Base-by-base conservation (phyloP, 1,284 basidiomycete genomes). In the Sanghuangporus weigelae region DNA sequence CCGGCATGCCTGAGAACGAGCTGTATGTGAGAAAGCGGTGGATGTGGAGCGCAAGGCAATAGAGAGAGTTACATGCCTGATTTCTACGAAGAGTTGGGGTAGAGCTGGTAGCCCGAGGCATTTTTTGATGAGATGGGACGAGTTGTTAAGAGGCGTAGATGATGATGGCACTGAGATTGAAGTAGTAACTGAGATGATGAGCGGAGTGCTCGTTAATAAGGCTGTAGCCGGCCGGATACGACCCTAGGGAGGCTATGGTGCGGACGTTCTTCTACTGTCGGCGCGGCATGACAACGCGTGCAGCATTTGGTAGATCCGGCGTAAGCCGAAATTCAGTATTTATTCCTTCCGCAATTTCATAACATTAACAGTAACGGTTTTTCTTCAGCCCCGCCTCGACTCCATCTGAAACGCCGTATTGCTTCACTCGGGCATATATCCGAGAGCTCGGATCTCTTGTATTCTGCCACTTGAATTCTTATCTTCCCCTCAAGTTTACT, bases 21-120 rank as follows among this genome's bases (percentile, higher is more conserved):
- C 19, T 39, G 10, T 7, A 23, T 26, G n/a, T 48, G 48, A 23
- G 40, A 57, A 19, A 57, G 58, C 58, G 44, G 31, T 42, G 36
- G 59, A 39, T 35, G 63, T 35, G 63, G 48, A 53, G 31, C 39
- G 49, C 19, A 49, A 42, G 63, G 54, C 11, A 49, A 4, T 31
- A 31, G 26, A 31, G 3, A 31, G 26, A 31, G 5, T 3, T 4
- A 31, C 42, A 67, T 74, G 86, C 90, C 81, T 92, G 90, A 72
- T 92, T 92, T 74, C 90, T 81, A 62, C 90, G 84, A 60, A 92
- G 81, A 50, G 89, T 84, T 65, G 89, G 81, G 49, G 86, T 82
- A 69, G 73, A 76, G 66, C 75, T 71, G 57, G 71, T 68, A 62
- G 74, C 79, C 73, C 90, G 92, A 59, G 90, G 90, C 90, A 92